phyloP scores from a whole-genome alignment of 1,139 yeast species.

The Yamadazyma buinensis region DNA sequence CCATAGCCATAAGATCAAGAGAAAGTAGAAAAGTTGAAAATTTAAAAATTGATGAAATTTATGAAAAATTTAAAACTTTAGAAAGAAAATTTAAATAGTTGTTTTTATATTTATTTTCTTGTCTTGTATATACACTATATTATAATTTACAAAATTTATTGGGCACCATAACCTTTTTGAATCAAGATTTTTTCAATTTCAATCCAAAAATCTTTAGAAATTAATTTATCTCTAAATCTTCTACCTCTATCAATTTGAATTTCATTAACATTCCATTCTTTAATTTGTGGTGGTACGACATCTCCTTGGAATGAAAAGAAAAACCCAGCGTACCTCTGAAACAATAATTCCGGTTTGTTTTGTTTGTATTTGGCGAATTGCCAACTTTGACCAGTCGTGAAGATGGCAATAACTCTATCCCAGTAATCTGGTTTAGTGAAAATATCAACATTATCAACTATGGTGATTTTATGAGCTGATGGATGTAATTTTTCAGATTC shows the following conservation, averaged over 20 bases:
- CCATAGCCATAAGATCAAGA: slow-evolving; percentile 64
- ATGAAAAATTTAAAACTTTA: slow-evolving; percentile 43
- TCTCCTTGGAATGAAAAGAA: slow-evolving; percentile 77
- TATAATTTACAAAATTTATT: slow-evolving; percentile 1
- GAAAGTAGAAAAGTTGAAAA: slow-evolving; percentile 47
- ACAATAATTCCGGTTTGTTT: slow-evolving; percentile 73
- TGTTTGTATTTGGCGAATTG: slow-evolving; percentile 87
- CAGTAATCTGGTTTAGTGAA: slow-evolving; percentile 95
- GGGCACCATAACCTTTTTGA: slow-evolving; percentile 36
- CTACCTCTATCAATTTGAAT: slow-evolving; percentile 76
- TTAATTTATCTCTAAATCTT: slow-evolving; percentile 86
- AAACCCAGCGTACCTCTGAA: slow-evolving; percentile 82
- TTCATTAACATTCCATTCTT: slow-evolving; percentile 84
- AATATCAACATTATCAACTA: slow-evolving; percentile 84
- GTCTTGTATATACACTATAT: slow-evolving; percentile 7
- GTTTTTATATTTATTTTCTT: not conserved
- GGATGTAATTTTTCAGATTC: slow-evolving; percentile 52
- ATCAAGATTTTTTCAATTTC: slow-evolving; percentile 60
- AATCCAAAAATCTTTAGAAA: slow-evolving; percentile 82
- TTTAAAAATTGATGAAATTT: slow-evolving; percentile 45
- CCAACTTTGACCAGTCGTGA: slow-evolving; percentile 98
- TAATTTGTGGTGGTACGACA: slow-evolving; percentile 67
- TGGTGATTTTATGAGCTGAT: slow-evolving; percentile 59
- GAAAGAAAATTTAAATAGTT: slow-evolving; percentile 42
- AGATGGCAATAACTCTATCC: slow-evolving; percentile 92